phyloP scores from a whole-genome alignment of 1,139 yeast species.

The Diutina pseudorugosa region DNA sequence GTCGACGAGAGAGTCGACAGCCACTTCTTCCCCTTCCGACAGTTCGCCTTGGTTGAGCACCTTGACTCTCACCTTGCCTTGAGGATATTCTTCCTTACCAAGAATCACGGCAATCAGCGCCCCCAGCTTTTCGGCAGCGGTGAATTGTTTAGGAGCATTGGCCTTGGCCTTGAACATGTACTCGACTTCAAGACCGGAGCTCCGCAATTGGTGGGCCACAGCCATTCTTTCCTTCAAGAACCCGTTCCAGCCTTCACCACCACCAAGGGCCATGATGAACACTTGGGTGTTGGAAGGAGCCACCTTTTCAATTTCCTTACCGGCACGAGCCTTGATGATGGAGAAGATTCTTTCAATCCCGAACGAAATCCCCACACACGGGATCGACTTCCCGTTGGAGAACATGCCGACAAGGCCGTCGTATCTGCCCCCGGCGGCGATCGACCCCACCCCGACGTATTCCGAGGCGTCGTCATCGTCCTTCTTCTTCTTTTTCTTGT shows the following conservation, averaged over 20 bases:
- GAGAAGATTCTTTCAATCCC: slow-evolving; percentile 95
- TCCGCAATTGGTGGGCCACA: slow-evolving; percentile 74
- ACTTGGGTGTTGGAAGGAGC: slow-evolving; percentile 86
- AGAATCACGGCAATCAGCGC: slow-evolving; percentile 84
- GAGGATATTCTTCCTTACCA: slow-evolving; percentile 85
- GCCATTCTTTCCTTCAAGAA: slow-evolving; percentile 85
- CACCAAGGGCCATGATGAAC: slow-evolving; percentile 95
- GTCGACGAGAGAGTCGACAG: slow-evolving; percentile 43
- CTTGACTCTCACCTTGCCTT: slow-evolving; percentile 77
- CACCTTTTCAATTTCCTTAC: slow-evolving; percentile 40
- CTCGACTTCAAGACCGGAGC: slow-evolving; percentile 80
- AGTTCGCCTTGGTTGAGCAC: slow-evolving; percentile 79
- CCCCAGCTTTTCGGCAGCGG: slow-evolving; percentile 92
- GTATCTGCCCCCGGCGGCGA: slow-evolving; percentile 98
- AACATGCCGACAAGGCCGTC: slow-evolving; percentile 96
- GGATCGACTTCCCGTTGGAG: slow-evolving; percentile 83
- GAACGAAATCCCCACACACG: slow-evolving; percentile 94
- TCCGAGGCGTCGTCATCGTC: slow-evolving; percentile 89
- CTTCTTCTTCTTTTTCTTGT: slow-evolving; percentile 9
- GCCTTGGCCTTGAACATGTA: slow-evolving; percentile 86
- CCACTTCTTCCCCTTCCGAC: slow-evolving; percentile 76
- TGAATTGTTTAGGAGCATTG: slow-evolving; percentile 90
- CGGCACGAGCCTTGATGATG: slow-evolving; percentile 64
- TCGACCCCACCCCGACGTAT: slow-evolving; percentile 95
- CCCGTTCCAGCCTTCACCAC: slow-evolving; percentile 93